Evolutionary conservation across 352 stramenopile species (phyloP).

Genomic region (Halophytophthora polymorphica): DNA sequence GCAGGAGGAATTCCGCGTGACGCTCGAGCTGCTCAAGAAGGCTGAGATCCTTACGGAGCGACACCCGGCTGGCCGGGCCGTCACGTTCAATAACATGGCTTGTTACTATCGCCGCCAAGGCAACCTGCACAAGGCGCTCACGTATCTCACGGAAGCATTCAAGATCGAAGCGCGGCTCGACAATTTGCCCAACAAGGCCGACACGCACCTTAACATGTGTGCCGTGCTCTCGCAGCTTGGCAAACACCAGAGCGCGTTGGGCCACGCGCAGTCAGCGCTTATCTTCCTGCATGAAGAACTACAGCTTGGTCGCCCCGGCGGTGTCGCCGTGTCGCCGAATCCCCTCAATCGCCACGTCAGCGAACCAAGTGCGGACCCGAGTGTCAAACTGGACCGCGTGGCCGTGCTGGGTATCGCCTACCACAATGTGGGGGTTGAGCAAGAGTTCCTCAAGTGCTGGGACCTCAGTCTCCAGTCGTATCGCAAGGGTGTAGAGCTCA

Average conservation of each 20-base stretch:
- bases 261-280: slow-evolving; percentile 90
- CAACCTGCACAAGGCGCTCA: slow-evolving; percentile 89
- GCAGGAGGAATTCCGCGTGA: slow-evolving; percentile 90
- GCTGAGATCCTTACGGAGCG: slow-evolving; percentile 92
- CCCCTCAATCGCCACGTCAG: slow-evolving; percentile 16
- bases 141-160: slow-evolving; percentile 90
- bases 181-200: slow-evolving; percentile 87
- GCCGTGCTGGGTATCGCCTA: slow-evolving; percentile 93
- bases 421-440: slow-evolving; percentile 94
- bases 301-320: slow-evolving; percentile 30
- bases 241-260: slow-evolving; percentile 86
- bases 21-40: slow-evolving; percentile 92
- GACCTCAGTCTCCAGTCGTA: slow-evolving; percentile 90
- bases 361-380: slow-evolving; percentile 23
- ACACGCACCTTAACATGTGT: slow-evolving; percentile 95
- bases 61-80: slow-evolving; percentile 73
- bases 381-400: slow-evolving; percentile 80
- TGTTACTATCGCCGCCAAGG: slow-evolving; percentile 91
- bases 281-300: slow-evolving; percentile 93
- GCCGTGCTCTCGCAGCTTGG: slow-evolving; percentile 91
- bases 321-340: slow-evolving; percentile 10
- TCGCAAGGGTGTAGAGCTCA: slow-evolving; percentile 90
- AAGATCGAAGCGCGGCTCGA: slow-evolving; percentile 89
- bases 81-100: slow-evolving; percentile 94
- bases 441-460: slow-evolving; percentile 94